These are phyloP conservation scores for Daldinia childiae DNA, from an alignment of 495 filamentous ascomycete species.

Conservation along the genomic window DNA sequence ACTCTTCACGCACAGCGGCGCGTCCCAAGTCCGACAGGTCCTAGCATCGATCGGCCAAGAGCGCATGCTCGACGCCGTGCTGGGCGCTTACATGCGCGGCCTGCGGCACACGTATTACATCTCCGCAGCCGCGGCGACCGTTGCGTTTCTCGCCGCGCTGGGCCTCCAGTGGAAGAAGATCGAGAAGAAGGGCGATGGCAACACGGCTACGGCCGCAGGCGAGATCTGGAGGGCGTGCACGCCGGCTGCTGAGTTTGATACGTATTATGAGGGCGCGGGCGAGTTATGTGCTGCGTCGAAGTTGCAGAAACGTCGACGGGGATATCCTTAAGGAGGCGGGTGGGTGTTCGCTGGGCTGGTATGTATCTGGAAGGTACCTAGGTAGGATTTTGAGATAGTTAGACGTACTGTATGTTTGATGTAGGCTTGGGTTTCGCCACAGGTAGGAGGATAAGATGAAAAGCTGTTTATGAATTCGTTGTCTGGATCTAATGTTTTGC, in stretches of 20 bases:
- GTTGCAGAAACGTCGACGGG: constrained; percentile 7
- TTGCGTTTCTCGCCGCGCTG: constrained; percentile 51
- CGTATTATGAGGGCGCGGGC: constrained; percentile 30
- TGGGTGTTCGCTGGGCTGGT: background rate
- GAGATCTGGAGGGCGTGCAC: constrained; percentile 24
- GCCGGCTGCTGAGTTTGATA: constrained; percentile 35
- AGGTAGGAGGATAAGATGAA: background rate
- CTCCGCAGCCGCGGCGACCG: constrained; percentile 51
- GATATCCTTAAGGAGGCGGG: background rate
- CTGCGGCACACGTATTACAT: constrained; percentile 58
- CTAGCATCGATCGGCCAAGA: constrained; percentile 44
- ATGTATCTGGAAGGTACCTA: background rate
- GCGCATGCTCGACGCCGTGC: constrained; percentile 45
- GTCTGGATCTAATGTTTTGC: background rate
- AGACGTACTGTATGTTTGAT: background rate
- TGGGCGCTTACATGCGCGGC: constrained; percentile 57
- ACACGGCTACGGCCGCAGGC: background rate
- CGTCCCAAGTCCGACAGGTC: constrained; percentile 53
- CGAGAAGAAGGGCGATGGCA: constrained; percentile 41
- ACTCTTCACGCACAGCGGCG: constrained; percentile 57
- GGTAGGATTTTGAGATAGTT: background rate
- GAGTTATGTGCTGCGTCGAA: constrained; percentile 29
- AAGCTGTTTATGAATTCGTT: background rate
- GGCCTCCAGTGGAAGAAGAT: constrained; percentile 60
- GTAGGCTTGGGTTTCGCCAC: background rate